These are phyloP conservation scores for Jamesozyma hellenica DNA, from an alignment of 805 yeast species.

Conservation along the genomic window DNA sequence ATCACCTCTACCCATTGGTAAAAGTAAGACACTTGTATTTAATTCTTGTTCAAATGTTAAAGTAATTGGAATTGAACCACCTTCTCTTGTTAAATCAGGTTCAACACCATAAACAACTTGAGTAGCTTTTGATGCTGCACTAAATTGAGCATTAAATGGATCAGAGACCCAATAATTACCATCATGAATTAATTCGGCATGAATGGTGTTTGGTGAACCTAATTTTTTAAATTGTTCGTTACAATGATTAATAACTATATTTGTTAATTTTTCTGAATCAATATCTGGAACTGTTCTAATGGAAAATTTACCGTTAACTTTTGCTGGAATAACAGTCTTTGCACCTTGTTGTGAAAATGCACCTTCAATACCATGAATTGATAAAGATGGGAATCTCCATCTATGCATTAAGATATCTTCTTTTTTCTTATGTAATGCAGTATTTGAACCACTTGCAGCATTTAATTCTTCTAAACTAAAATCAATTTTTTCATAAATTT, in stretches of 20 bases:
- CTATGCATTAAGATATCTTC: slow-evolving; percentile 89
- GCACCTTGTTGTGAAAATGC: slow-evolving; percentile 94
- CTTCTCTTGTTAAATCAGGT: slow-evolving; percentile 97
- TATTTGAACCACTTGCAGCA: slow-evolving; percentile 79
- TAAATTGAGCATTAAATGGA: slow-evolving; percentile 84
- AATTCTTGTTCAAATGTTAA: slow-evolving; percentile 82
- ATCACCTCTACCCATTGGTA: slow-evolving; percentile 98
- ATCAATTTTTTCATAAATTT: slow-evolving; percentile 76
- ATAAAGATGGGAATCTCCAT: slow-evolving; percentile 97
- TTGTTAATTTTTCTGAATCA: slow-evolving; percentile 65
- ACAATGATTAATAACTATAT: slow-evolving; percentile 64
- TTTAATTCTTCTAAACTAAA: slow-evolving; percentile 77
- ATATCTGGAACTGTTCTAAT: slow-evolving; percentile 96
- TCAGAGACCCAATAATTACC: slow-evolving; percentile 95
- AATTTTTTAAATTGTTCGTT: slow-evolving; percentile 55
- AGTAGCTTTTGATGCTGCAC: slow-evolving; percentile 92
- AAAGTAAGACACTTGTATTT: slow-evolving; percentile 72
- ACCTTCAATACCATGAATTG: slow-evolving; percentile 95
- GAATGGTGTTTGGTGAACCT: slow-evolving; percentile 65
- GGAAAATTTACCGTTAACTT: slow-evolving; percentile 88
- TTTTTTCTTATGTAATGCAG: slow-evolving; percentile 66
- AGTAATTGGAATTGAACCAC: slow-evolving; percentile 97
- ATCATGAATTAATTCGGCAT: slow-evolving; percentile 75
- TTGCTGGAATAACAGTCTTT: slow-evolving; percentile 95
- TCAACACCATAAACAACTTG: slow-evolving; percentile 88